Conservation (phyloP, 2,329 filamentous ascomycete genomes). For the Diplodia scrobiculata region DNA sequence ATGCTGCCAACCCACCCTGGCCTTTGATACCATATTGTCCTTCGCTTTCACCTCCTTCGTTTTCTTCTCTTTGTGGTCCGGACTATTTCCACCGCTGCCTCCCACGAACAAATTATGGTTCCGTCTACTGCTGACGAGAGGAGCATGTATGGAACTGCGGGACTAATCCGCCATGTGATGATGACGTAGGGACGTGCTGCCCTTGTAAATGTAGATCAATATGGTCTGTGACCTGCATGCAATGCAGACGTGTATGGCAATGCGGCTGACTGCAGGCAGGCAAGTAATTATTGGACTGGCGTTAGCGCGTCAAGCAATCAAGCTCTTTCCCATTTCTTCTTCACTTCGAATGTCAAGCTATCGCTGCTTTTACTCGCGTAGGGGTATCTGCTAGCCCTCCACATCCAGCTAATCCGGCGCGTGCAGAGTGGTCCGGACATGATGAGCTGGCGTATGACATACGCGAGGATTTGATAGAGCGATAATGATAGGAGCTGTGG, state of each 20-base stretch:
- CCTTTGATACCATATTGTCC: neutral
- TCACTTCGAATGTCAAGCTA: neutral
- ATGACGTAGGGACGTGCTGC: neutral
- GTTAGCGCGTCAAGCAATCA: neutral
- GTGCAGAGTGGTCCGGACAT: neutral
- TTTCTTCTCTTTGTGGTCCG: slow-evolving; percentile 6
- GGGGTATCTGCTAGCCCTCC: neutral
- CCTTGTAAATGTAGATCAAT: neutral
- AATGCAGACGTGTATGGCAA: neutral
- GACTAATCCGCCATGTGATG: neutral
- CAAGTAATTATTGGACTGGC: neutral
- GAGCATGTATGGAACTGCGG: neutral
- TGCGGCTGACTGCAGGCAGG: neutral
- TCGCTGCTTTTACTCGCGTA: neutral
- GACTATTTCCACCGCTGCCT: neutral
- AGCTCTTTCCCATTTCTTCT: neutral
- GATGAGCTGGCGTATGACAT: neutral
- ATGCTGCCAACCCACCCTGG: neutral
- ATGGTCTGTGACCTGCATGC: neutral
- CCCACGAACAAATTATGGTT: neutral
- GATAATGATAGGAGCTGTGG: too few species aligned
- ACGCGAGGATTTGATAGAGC: neutral
- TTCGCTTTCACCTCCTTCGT: slow-evolving; percentile 23
- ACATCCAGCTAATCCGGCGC: neutral
- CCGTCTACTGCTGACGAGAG: neutral